phyloP scores from a whole-genome alignment of 2,329 filamentous ascomycete species.

The Fusarium nisikadoi region DNA sequence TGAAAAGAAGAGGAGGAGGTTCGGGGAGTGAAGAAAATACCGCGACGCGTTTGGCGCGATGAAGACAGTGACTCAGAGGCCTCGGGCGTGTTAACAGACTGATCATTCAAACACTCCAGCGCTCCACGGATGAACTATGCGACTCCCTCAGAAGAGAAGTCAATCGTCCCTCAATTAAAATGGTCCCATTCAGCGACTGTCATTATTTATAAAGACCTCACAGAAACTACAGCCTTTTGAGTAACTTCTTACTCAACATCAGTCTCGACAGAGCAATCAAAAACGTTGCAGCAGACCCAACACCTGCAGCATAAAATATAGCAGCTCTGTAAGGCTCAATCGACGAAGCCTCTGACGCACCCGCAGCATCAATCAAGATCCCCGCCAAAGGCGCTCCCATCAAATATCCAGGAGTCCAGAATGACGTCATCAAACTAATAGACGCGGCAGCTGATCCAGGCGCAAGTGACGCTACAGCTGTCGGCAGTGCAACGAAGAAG shows the following conservation, averaged over 20 bases:
- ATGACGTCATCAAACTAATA: background rate
- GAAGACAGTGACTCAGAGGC: background rate
- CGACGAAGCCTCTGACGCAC: background rate
- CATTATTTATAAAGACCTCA: rapidly evolving
- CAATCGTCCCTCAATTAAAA: rapidly evolving
- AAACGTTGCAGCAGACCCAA: background rate
- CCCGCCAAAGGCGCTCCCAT: conserved; percentile 1
- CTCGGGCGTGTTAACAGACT: too few relatives aligned
- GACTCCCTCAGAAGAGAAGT: rapidly evolving
- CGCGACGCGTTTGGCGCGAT: background rate
- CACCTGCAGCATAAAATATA: conserved; percentile 5
- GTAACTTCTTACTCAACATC: background rate
- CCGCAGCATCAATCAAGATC: background rate
- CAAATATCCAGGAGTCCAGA: conserved; percentile 1
- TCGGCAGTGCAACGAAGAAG: conserved; percentile 13
- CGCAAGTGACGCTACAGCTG: conserved; percentile 3
- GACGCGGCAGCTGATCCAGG: background rate
- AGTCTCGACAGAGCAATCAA: background rate
- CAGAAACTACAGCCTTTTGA: background rate
- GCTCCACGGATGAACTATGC: rapidly evolving
- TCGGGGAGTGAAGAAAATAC: background rate
- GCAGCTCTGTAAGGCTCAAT: conserved; percentile 2
- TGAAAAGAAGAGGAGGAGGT: background rate
- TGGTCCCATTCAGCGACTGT: too few relatives aligned
- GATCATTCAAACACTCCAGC: rapidly evolving